Base-by-base conservation (phyloP, 192 early-diverging fungal genomes). In the Backusella sp. region DNA sequence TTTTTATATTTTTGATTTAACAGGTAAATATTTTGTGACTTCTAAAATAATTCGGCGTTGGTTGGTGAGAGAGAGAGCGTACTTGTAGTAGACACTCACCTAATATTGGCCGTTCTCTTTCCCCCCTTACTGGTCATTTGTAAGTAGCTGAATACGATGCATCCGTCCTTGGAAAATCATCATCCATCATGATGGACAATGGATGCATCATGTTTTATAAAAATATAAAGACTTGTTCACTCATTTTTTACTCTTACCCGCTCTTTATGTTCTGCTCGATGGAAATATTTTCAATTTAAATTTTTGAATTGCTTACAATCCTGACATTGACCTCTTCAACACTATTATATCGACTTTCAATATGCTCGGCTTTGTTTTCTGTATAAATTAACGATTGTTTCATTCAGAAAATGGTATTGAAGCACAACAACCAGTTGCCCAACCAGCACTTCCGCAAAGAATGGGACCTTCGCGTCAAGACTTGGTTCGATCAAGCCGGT, bases 401-500 rank as follows among this genome's bases (percentile, higher is more conserved):
- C 44, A 52, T 59, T 39, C 30, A 77, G 76, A 52, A 74, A 56
- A 80, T 80, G 79, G 79, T 80, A 76, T 80, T 94, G 92, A 96
- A 92, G 90, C 95, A 96, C 90, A 98, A 97, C 92, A 95, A 96
- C 85, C 88, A 92, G 80, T 86, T 98, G 84, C 95, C 96, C 82
- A 96, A 95, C 86, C 86, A 87, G 80, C 98, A 99, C 86, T 96
- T 98, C 93, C 98, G 92, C 87, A 98, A 98, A 92, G 93, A 96
- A 88, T 97, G 96, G 96, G 94, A 98, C 85, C 82, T 87, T 79
- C 95, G 94, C 82, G 96, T 99, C 75, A 94, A 92, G 88, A 98
- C 96, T 79, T 98, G 96, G 96, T 99, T 99, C 90, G 91, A 98
- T 89, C 97, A 96, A 87, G 93, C 96, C 79, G 95, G 94, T 78